These are phyloP conservation scores for Suillus luteus DNA, from an alignment of 768 basidiomycete genomes.

Conservation along the genomic window DNA sequence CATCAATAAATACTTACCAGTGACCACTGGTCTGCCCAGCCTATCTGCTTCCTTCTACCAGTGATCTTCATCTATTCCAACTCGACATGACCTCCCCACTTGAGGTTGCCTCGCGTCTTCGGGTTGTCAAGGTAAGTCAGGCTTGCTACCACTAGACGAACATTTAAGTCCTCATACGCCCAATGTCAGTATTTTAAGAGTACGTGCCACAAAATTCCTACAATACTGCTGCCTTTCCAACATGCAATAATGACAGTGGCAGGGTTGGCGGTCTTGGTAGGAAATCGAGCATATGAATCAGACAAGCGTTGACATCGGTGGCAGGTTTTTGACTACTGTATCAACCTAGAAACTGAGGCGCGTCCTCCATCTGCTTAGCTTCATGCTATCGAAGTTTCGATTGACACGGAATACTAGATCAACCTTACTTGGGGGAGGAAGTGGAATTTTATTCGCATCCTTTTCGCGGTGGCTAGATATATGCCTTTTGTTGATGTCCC, in stretches of 20 bases:
- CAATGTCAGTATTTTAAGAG: neutral
- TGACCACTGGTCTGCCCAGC: neutral
- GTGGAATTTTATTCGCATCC: neutral
- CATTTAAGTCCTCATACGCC: neutral
- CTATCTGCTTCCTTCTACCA: neutral
- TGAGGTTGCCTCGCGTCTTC: neutral
- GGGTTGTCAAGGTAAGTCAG: neutral
- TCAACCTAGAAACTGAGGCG: neutral
- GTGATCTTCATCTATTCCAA: neutral
- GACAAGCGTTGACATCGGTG: neutral
- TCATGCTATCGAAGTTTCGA: neutral
- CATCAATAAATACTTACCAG: neutral
- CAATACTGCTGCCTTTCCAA: neutral
- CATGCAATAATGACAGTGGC: neutral
- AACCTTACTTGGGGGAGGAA: slow-evolving; percentile 2
- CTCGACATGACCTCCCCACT: neutral
- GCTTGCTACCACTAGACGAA: neutral
- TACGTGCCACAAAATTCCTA: neutral
- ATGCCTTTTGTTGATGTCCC: neutral
- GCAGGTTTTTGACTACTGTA: neutral
- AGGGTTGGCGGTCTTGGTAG: slow-evolving; percentile 2
- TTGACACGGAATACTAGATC: neutral
- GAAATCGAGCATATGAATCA: neutral
- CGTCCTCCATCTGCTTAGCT: no score
- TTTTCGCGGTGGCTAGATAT: neutral